A percentile compares a stretch with the other conserved stretches of the same genome.
Evolutionary conservation across 371 early-diverging fungal genomes (phyloP).

Genomic region (Mucor velutinosus): DNA sequence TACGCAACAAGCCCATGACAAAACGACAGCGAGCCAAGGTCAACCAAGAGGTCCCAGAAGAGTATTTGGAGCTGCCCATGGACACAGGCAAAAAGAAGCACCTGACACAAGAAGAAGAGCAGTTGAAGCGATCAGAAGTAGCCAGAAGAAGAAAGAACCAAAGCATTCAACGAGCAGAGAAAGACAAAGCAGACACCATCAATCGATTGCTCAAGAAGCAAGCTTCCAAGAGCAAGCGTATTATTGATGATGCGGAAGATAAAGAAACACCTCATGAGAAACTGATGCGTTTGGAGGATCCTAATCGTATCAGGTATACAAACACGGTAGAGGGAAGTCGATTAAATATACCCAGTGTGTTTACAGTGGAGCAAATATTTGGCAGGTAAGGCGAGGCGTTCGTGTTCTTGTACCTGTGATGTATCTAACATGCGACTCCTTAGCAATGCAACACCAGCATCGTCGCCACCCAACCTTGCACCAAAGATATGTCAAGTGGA

Average conservation of each 20-base stretch:
- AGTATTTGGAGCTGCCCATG: constrained; percentile 71
- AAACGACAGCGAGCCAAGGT: constrained; percentile 73
- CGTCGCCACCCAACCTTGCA: not conserved
- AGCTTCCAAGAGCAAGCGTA: constrained; percentile 65
- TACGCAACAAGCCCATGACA: constrained; percentile 61
- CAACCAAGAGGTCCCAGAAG: constrained; percentile 56
- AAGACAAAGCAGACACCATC: constrained; percentile 77
- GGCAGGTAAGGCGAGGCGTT: not conserved
- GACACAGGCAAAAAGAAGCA: constrained; percentile 63
- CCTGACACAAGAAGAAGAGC: constrained; percentile 70
- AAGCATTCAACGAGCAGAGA: constrained; percentile 75
- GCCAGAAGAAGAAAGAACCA: constrained; percentile 78
- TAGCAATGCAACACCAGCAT: not conserved
- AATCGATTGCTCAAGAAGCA: constrained; percentile 77
- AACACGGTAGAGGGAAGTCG: constrained; percentile 25
- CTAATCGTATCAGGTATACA: constrained; percentile 34
- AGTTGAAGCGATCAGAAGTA: constrained; percentile 71
- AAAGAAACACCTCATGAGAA: constrained; percentile 25
- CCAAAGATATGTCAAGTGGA: constrained; percentile 26
- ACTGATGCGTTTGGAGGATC: constrained; percentile 22
- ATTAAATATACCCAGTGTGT: constrained; percentile 32
- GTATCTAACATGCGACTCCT: not conserved
- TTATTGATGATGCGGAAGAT: constrained; percentile 54
- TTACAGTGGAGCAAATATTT: constrained; percentile 35
- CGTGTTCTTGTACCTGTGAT: too few species aligned